Percentiles rank a stretch among this genome's conserved stretches.
phyloP scores from a whole-genome alignment of 495 filamentous ascomycete genomes.

The Astrothelium macrocarpum region DNA sequence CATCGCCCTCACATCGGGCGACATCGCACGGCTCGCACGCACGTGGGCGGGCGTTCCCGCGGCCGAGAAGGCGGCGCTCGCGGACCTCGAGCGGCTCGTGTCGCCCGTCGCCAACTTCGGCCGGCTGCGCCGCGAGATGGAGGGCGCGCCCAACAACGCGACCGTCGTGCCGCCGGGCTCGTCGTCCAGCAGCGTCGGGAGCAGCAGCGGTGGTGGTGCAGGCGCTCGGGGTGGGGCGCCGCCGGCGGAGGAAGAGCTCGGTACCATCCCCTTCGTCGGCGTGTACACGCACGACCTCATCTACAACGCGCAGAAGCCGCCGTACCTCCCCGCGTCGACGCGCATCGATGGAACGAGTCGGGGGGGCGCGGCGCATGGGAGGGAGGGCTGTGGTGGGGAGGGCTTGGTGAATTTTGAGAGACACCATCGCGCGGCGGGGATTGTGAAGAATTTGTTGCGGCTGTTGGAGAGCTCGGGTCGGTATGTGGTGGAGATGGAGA shows the following conservation, averaged over 20 bases:
- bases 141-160: slow-evolving; percentile 34
- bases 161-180: neutral
- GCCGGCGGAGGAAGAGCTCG: slow-evolving; percentile 54
- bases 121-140: slow-evolving; percentile 85
- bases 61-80: slow-evolving; percentile 60
- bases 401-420: slow-evolving; percentile 92
- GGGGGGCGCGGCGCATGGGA: neutral
- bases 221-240: no score
- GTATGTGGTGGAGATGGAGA: slow-evolving; percentile 71
- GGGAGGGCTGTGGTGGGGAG: slow-evolving; percentile 34
- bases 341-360: slow-evolving; percentile 14
- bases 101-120: slow-evolving; percentile 87
- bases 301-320: slow-evolving; percentile 85
- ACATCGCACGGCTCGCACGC: slow-evolving; percentile 60
- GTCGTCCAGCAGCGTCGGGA: neutral
- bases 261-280: slow-evolving; percentile 93
- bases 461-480: slow-evolving; percentile 86
- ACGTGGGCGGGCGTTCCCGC: slow-evolving; percentile 76
- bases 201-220: no score
- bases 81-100: slow-evolving; percentile 72
- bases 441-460: slow-evolving; percentile 85
- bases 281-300: slow-evolving; percentile 95
- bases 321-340: slow-evolving; percentile 48
- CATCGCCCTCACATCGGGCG: slow-evolving; percentile 77
- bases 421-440: slow-evolving; percentile 77